These are phyloP conservation scores for Perkinsus olseni DNA, from an alignment of 169 alveolate genomes.

Conservation along the genomic window DNA sequence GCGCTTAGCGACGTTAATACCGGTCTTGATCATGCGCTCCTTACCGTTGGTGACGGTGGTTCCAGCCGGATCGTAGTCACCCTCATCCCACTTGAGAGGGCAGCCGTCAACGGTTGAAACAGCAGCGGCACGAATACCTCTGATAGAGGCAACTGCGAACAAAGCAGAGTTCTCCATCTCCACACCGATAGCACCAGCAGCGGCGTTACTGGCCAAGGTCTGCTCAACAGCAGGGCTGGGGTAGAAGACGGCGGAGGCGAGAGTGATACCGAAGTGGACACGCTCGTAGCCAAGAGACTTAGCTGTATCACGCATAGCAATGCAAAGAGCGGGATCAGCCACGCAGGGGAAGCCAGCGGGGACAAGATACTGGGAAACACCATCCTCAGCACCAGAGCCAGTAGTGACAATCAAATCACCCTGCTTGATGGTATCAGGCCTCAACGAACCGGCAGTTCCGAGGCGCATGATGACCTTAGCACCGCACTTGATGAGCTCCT, in stretches of 20 bases:
- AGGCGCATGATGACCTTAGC: conserved; percentile 11
- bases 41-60: too few relatives aligned
- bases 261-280: conserved; percentile 23
- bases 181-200: conserved; percentile 34
- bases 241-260: conserved; percentile 28
- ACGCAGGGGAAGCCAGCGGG: conserved; percentile 34
- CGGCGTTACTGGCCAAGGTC: conserved; percentile 20
- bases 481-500: conserved; percentile 28
- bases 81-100: conserved; percentile 41
- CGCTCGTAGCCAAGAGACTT: conserved; percentile 12
- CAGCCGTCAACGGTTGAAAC: conserved; percentile 37
- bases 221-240: conserved; percentile 22
- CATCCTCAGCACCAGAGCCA: conserved; percentile 37
- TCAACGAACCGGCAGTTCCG: conserved; percentile 37
- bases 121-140: conserved; percentile 30
- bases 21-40: too few relatives aligned
- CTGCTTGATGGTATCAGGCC: conserved; percentile 25
- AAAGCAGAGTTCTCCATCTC: conserved; percentile 36
- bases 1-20: too few relatives aligned
- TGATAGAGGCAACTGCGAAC: conserved; percentile 26
- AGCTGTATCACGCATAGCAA: conserved; percentile 18
- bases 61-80: conserved; percentile 17
- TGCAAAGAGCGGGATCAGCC: conserved; percentile 31
- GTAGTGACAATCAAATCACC: conserved; percentile 32
- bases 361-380: conserved; percentile 30